Evolutionary conservation across 1,139 yeast genomes (phyloP).

Genomic region (Sporopachydermia cereana): DNA sequence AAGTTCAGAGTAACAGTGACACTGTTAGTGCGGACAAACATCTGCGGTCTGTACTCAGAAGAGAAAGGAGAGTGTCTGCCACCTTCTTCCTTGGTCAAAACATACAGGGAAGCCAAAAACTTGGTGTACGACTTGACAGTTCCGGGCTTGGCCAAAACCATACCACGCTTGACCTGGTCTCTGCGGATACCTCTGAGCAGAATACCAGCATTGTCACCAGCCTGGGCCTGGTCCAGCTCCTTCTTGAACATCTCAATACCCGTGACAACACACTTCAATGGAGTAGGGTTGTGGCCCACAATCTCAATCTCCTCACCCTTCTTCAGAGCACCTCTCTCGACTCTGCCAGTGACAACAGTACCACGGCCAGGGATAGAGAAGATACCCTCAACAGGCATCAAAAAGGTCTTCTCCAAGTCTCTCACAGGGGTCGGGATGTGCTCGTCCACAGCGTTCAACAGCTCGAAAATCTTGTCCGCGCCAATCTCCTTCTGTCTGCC

Average conservation of each 20-base stretch:
- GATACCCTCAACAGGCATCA: constrained; percentile 95
- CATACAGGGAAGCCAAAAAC: constrained; percentile 87
- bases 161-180: constrained; percentile 94
- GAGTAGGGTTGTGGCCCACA: constrained; percentile 82
- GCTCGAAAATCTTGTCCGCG: constrained; percentile 65
- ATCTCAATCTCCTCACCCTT: constrained; percentile 98
- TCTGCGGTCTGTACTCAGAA: constrained; percentile 95
- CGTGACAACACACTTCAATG: constrained; percentile 88
- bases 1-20: constrained; percentile 85
- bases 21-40: constrained; percentile 92
- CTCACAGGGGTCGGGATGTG: constrained; percentile 93
- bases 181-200: constrained; percentile 97
- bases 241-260: constrained; percentile 99
- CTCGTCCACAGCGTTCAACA: constrained; percentile 87
- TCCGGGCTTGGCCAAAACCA: constrained; percentile 92
- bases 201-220: constrained; percentile 98
- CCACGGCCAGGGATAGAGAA: constrained; percentile 99
- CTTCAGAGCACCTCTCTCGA: constrained; percentile 93
- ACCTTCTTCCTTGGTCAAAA: constrained; percentile 94
- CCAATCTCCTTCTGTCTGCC: constrained; percentile 87
- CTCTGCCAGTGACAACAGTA: constrained; percentile 98
- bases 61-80: constrained; percentile 98
- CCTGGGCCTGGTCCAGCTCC: constrained; percentile 94
- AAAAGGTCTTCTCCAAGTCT: constrained; percentile 92
- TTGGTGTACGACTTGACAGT: constrained; percentile 88